phyloP scores from a whole-genome alignment of 495 filamentous ascomycete genomes.

The Neohortaea acidophila region DNA sequence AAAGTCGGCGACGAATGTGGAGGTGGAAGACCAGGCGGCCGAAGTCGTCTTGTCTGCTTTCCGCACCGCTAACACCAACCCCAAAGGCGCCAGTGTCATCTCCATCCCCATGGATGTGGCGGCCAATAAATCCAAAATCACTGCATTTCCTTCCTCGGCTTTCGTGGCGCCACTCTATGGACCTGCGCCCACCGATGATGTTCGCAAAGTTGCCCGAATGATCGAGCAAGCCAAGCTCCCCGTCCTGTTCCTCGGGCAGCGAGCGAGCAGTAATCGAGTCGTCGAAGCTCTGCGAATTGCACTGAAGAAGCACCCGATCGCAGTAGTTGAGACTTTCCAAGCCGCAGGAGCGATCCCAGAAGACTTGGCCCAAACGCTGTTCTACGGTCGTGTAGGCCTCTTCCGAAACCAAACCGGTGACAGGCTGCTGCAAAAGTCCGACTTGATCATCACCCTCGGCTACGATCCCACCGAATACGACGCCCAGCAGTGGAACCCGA shows the following conservation, averaged over 20 bases:
- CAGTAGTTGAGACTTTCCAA: conserved; percentile 31
- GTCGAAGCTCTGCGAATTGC: conserved; percentile 24
- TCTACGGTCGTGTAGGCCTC: conserved; percentile 28
- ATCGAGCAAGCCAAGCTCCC: conserved; percentile 25
- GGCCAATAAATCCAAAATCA: conserved; percentile 20
- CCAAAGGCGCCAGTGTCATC: conserved; percentile 24
- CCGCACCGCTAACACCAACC: conserved; percentile 21
- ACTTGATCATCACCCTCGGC: conserved; percentile 27
- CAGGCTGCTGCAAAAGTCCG: conserved; percentile 23
- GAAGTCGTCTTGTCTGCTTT: conserved; percentile 28
- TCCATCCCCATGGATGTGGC: conserved; percentile 28
- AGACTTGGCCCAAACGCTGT: conserved; percentile 23
- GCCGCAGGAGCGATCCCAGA: conserved; percentile 27
- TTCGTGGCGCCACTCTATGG: conserved; percentile 25
- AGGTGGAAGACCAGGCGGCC: conserved; percentile 27
- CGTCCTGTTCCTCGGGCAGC: conserved; percentile 26
- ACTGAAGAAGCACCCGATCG: conserved; percentile 23
- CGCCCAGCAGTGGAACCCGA: conserved; percentile 24
- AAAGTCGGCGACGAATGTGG: conserved; percentile 21
- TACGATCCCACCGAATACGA: conserved; percentile 31
- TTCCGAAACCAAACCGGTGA: conserved; percentile 31
- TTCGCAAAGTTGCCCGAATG: conserved; percentile 16
- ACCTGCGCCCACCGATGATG: conserved; percentile 10
- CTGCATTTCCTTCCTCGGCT: conserved; percentile 20
- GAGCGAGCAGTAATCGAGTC: conserved; percentile 20